Percentiles rank a stretch among this genome's conserved stretches.
These are phyloP conservation scores for Porpolomopsis calyptriformis DNA, from an alignment of 768 basidiomycete species.

Conservation along the genomic window DNA sequence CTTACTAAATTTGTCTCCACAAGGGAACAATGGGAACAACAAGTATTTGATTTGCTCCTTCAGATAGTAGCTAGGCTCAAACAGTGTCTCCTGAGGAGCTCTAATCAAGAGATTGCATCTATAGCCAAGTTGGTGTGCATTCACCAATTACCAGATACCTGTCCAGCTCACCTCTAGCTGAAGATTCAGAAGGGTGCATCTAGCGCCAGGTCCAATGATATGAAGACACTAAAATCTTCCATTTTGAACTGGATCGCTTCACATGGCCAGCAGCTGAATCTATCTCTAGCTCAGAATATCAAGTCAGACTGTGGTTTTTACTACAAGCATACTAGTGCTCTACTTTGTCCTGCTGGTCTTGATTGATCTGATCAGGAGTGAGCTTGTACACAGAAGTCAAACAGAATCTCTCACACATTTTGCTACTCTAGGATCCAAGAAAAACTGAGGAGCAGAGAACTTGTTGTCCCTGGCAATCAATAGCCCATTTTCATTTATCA, in stretches of 20 bases:
- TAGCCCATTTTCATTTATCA: slow-evolving; percentile 18
- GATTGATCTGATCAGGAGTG: slow-evolving; percentile 2
- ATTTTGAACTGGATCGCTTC: slow-evolving; percentile 19
- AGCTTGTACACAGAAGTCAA: background rate
- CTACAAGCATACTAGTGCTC: background rate
- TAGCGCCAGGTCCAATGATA: slow-evolving; percentile 10
- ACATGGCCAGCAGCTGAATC: slow-evolving; percentile 4
- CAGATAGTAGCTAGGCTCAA: background rate
- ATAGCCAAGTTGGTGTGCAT: slow-evolving; percentile 14
- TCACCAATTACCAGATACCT: background rate
- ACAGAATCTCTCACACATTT: background rate
- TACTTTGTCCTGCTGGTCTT: background rate
- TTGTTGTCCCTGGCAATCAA: slow-evolving; percentile 14
- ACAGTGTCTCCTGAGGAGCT: slow-evolving; percentile 10
- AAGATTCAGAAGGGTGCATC: slow-evolving; percentile 18
- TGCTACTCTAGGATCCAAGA: background rate
- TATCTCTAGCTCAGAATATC: background rate
- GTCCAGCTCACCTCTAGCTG: background rate
- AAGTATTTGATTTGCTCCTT: slow-evolving; percentile 6
- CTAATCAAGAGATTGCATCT: slow-evolving; percentile 12
- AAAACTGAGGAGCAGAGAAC: slow-evolving; percentile 9
- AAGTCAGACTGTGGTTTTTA: background rate
- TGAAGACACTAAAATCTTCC: slow-evolving; percentile 10
- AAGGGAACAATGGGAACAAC: slow-evolving; percentile 9
- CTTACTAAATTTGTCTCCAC: background rate